These are phyloP conservation scores for Lasiodiplodia gonubiensis DNA, from an alignment of 2,329 filamentous ascomycete genomes.

Conservation along the genomic window DNA sequence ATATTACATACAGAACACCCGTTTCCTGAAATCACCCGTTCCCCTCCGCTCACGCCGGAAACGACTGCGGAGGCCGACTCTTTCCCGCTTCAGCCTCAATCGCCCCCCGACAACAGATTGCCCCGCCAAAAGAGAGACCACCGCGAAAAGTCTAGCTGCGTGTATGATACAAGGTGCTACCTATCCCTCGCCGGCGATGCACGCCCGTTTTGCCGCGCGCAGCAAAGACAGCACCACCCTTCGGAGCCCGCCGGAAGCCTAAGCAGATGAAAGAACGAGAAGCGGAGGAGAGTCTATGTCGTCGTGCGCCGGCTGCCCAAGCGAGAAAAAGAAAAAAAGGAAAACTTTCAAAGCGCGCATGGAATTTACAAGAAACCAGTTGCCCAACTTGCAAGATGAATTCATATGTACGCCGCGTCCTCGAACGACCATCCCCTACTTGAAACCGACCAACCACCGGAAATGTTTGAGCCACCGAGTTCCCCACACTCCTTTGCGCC, in stretches of 20 bases:
- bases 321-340: not conserved
- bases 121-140: not conserved
- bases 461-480: constrained; percentile 10
- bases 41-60: not conserved
- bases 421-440: constrained; percentile 13
- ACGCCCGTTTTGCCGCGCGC: constrained; percentile 3
- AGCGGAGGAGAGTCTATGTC: constrained; percentile 11
- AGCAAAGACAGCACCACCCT: constrained; percentile 20
- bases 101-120: constrained; percentile 1
- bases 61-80: not conserved
- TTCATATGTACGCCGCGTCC: constrained; percentile 17
- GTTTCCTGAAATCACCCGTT: constrained; percentile 13
- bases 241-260: constrained; percentile 11
- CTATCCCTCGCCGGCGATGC: not conserved
- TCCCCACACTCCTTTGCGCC: constrained; percentile 24
- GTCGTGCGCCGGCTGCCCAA: constrained; percentile 6
- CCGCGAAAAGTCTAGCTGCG: constrained; percentile 15
- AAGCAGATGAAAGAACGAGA: constrained; percentile 8
- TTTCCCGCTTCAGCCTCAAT: constrained; percentile 17
- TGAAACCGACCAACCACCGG: constrained; percentile 18
- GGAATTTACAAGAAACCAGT: constrained; percentile 19
- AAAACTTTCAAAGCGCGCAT: not conserved
- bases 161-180: constrained; percentile 18
- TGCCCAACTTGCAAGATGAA: constrained; percentile 22
- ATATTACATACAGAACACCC: constrained; percentile 13